Evolutionary conservation across 495 filamentous ascomycete genomes (phyloP), one percentile per base, ranked within the genome.

Genomic region (Aspergillus saccharolyticus): DNA sequence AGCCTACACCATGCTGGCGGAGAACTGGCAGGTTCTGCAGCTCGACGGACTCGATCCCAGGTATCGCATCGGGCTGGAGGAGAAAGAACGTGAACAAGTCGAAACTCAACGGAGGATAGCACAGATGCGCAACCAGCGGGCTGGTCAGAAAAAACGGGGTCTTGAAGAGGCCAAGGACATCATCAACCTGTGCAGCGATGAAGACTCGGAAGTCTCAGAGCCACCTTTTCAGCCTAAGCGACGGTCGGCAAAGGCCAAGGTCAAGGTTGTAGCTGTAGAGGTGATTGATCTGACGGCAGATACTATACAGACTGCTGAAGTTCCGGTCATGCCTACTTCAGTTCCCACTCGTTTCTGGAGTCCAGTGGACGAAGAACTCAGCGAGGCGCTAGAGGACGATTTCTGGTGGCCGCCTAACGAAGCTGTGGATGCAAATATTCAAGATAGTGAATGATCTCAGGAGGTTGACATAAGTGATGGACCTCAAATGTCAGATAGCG

Each of bases 341-440:
- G 15, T 28, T n/a, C 47, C 17, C 15, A 5, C 33, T 39, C 33
- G 33, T 15, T 15, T 39, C 18, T 39, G 21, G 45, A 57, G 39
- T 30, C 24, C 28, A 49, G 44, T 5, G 15, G 19, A 19, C 7
- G 39, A 57, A 22, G 53, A 55, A 8, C 19, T 62, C 10, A 54
- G 61, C 16, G 64, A 74, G 49, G 51, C 63, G 3, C 42, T 69
- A 0, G 68, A 72, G 53, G 75, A 80, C 18, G 75, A 80, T 49
- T 66, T 73, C 52, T 80, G 77, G 78, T 80, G 74, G 70, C 77
- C 74, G 18, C 59, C 59, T n/a, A 75, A 63, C 50, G 59, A 58
- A 6, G 20, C 53, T 1, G 59, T 74, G 16, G 65, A 76, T 54
- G 59, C 74, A 0, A 76, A 76, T 42, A 53, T 74, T 22, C 49